Evolutionary conservation across 2,329 filamentous ascomycete species (phyloP).

Genomic region (Stagonosporopsis vannaccii): DNA sequence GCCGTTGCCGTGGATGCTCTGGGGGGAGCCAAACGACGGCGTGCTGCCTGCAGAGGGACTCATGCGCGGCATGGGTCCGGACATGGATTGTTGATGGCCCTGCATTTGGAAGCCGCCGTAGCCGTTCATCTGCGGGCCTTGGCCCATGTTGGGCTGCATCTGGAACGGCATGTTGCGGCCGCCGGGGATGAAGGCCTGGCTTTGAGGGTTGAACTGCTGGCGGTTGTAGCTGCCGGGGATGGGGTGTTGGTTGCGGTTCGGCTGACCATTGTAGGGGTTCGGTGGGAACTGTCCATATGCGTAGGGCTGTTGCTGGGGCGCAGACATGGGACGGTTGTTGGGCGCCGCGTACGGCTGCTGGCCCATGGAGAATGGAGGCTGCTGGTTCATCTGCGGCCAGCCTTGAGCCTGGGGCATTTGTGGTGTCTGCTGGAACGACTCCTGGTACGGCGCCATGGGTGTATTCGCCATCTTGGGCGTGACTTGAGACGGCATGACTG

Average conservation of each 20-base stretch:
- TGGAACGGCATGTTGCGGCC: slow-evolving; percentile 49
- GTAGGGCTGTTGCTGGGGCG: slow-evolving; percentile 60
- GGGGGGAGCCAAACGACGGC: slow-evolving; percentile 41
- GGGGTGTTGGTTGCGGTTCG: slow-evolving; percentile 80
- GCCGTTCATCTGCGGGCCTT: slow-evolving; percentile 44
- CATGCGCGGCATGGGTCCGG: slow-evolving; percentile 36
- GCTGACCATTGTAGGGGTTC: slow-evolving; percentile 62
- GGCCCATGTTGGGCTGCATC: slow-evolving; percentile 42
- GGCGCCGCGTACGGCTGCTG: slow-evolving; percentile 37
- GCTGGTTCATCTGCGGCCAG: slow-evolving; percentile 45
- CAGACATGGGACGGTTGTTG: slow-evolving; percentile 46
- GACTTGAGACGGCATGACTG: slow-evolving; percentile 42
- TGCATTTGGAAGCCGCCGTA: slow-evolving; percentile 37
- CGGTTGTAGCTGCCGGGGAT: slow-evolving; percentile 85
- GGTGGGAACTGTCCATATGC: slow-evolving; percentile 79
- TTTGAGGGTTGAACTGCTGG: slow-evolving; percentile 92
- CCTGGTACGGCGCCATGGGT: slow-evolving; percentile 44
- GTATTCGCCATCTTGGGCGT: slow-evolving; percentile 50
- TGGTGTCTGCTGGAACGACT: slow-evolving; percentile 41
- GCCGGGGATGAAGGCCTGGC: slow-evolving; percentile 84
- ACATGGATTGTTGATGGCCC: not conserved
- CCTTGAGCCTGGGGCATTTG: slow-evolving; percentile 39
- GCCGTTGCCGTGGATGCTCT: slow-evolving; percentile 31
- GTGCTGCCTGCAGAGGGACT: slow-evolving; percentile 39
- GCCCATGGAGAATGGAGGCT: slow-evolving; percentile 35